phyloP scores from a whole-genome alignment of 2,329 filamentous ascomycete species.

The Lecanicillium sp. region DNA sequence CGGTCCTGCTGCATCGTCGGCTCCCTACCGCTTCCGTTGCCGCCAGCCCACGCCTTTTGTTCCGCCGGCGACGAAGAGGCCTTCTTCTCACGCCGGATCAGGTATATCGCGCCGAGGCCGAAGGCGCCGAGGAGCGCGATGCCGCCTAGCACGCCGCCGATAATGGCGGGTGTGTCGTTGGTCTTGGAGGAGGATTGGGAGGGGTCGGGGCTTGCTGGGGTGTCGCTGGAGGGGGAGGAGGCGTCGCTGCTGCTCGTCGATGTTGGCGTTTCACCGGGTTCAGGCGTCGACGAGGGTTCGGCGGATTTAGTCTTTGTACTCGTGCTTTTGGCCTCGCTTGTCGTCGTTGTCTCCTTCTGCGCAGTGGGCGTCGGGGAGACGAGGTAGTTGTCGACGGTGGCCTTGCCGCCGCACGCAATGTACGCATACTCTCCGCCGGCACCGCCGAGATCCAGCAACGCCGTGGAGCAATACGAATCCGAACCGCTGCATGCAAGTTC shows the following conservation, averaged over 20 bases:
- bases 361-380: constrained; percentile 17
- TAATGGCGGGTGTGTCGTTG: constrained; percentile 26
- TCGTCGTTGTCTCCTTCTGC: background rate
- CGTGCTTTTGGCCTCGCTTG: constrained; percentile 10
- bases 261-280: background rate
- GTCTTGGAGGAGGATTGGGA: background rate
- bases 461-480: constrained; percentile 27
- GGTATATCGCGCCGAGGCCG: constrained; percentile 17
- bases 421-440: constrained; percentile 30
- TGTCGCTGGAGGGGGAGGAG: no score
- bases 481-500: constrained; percentile 4
- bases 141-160: constrained; percentile 30
- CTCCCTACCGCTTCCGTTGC: no score
- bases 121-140: constrained; percentile 29
- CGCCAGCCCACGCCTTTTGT: background rate
- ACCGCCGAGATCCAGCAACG: constrained; percentile 26
- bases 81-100: constrained; percentile 10
- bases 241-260: background rate
- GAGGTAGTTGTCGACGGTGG: constrained; percentile 22
- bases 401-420: constrained; percentile 26
- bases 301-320: constrained; percentile 1
- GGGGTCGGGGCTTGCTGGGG: background rate
- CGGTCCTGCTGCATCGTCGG: no score
- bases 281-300: background rate
- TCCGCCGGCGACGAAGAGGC: background rate